Evolutionary conservation across 345 rosid genomes (phyloP), one percentile per base, ranked within the genome.

Genomic region (Corymbia maculata): DNA sequence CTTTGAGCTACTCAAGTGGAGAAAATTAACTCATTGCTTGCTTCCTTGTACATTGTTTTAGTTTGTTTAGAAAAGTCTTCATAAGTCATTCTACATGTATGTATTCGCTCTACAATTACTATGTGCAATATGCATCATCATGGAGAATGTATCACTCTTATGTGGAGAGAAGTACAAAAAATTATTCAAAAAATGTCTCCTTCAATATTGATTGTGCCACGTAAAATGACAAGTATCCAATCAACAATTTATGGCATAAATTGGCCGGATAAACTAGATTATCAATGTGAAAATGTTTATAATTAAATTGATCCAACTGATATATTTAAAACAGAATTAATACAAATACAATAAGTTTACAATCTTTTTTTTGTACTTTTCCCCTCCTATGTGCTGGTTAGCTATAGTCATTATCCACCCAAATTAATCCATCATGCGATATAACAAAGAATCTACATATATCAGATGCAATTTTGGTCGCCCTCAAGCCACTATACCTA

Each of bases 301-400:
- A 55, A 55, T 55, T 22, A 55, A 22, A 55, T 55, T 4, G 2
- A 1, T 22, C 6, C 9, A 55, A 24, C 8, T 55, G 0, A 55
- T 21, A 55, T 22, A 22, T 55, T 55, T 22, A 9, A 21, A 1
- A 22, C 0, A 26, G 0, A 22, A 55, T 22, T 0, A 2, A 55
- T 2, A 9, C 17, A 22, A 55, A 55, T 2, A 55, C 13, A 4
- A 0, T 55, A 55, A 55, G 28, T 55, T 55, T 55, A 55, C 22
- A 1, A 1, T 55, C 1, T 8, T 8, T 21, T 55, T 55, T 19
- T 7, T 5, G 28, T 55, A 22, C 61, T 55, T 55, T 55, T 55
- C 12, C 12, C 61, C 32, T 32, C 45, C 24, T 68, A 32, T 32
- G 19, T 32, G 24, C 79, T 32, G 22, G 32, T 68, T 1, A 4